Evolutionary conservation across 768 basidiomycete genomes (phyloP), one percentile per base, ranked within the genome.

Genomic region (Rhodotorula taiwanensis): DNA sequence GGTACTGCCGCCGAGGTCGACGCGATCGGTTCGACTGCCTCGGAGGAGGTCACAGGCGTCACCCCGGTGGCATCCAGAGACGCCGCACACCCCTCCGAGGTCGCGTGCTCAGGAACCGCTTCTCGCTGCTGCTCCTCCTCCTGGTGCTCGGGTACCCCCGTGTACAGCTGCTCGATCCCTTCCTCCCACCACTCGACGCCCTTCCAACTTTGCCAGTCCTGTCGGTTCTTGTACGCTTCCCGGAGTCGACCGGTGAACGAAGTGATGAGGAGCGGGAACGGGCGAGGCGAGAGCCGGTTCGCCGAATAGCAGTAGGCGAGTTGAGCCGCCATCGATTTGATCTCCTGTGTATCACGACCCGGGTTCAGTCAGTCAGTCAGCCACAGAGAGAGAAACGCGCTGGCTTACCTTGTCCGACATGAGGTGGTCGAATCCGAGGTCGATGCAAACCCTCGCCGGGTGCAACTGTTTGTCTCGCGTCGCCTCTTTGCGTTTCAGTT

Each of bases 341-440:
- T 82, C 79, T 98, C 95, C 94, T 98, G 75, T 47, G 44, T 20
- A 21, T 30, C 23, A 28, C n/a, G n/a, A 28, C 33, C 30, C 47
- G 3, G 51, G 25, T 39, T 20, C 53, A 47, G 34, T 27, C 28
- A 15, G 20, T 27, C 8, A 20, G 18, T 1, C 3, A 5, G 34
- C 15, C 21, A 15, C n/a, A n/a, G 27, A 2, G 36, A 25, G 3
- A 15, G 49, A 25, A 7, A 6, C 43, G 55, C 2, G 9, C 16
- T 30, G 18, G 56, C 85, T 69, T 75, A 93, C 92, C 79, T 92
- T 89, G 66, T 94, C 90, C 60, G 79, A 84, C 94, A 98, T 97
- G 77, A 85, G 79, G 48, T 92, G 83, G 74, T 98, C 93, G 75
- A 95, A 97, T 14, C 85, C 89, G 23, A 97, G 80, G 77, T 99